These are phyloP conservation scores for Gossypioides kirkii DNA, from an alignment of 345 rosid genomes.

Conservation along the genomic window DNA sequence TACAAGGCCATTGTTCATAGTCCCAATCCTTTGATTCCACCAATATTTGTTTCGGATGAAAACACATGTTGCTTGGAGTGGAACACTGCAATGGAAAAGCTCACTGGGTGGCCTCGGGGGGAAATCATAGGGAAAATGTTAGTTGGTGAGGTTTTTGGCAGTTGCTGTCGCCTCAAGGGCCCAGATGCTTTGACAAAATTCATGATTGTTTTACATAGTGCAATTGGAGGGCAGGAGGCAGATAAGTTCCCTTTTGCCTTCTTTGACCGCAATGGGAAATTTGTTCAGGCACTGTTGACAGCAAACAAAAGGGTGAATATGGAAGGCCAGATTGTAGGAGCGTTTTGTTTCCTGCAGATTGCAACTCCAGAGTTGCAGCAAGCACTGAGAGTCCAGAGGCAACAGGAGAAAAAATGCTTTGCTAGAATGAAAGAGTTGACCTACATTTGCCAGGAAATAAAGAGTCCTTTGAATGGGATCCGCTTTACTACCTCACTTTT, in stretches of 20 bases:
- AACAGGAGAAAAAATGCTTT: slow-evolving; percentile 56
- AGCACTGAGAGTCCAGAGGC: slow-evolving; percentile 67
- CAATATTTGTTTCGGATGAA: slow-evolving; percentile 92
- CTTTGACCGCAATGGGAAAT: slow-evolving; percentile 66
- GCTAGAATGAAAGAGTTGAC: slow-evolving; percentile 75
- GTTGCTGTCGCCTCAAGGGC: slow-evolving; percentile 84
- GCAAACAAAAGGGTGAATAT: slow-evolving; percentile 72
- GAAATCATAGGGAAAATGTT: slow-evolving; percentile 83
- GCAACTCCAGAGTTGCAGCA: slow-evolving; percentile 92
- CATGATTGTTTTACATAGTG: slow-evolving; percentile 86
- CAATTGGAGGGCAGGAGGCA: slow-evolving; percentile 79
- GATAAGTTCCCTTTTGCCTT: slow-evolving; percentile 78
- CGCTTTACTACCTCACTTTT: slow-evolving; percentile 68
- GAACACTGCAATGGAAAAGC: slow-evolving; percentile 97
- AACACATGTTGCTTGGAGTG: slow-evolving; percentile 90
- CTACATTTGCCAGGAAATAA: slow-evolving; percentile 73
- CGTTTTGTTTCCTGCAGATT: slow-evolving; percentile 94
- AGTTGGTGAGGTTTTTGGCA: slow-evolving; percentile 92
- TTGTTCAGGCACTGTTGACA: slow-evolving; percentile 77
- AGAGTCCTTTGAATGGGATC: slow-evolving; percentile 73
- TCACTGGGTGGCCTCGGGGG: slow-evolving; percentile 68
- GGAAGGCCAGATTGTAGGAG: slow-evolving; percentile 75
- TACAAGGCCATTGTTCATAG: slow-evolving; percentile 16
- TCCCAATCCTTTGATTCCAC: slow-evolving; percentile 93
- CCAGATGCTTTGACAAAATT: slow-evolving; percentile 64